A percentile compares a stretch with the other conserved stretches of the same genome.
Evolutionary conservation across 805 yeast genomes (phyloP).

Genomic region (Brettanomyces anomalus): DNA sequence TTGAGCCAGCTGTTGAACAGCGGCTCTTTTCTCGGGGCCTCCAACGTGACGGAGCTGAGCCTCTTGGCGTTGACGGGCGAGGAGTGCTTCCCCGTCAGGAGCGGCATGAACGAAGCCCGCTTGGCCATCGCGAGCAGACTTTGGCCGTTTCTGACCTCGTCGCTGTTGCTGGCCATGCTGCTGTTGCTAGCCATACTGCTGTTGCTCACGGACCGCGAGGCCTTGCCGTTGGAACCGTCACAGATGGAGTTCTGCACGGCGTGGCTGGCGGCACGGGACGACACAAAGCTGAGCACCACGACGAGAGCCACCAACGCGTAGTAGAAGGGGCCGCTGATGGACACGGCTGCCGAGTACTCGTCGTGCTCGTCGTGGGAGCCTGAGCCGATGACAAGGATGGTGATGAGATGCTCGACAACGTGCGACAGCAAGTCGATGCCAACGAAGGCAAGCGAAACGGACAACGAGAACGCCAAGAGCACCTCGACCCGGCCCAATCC

Average conservation of each 20-base stretch:
- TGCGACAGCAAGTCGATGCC: conserved; percentile 87
- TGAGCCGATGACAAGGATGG: conserved; percentile 28
- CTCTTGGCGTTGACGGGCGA: conserved; percentile 12
- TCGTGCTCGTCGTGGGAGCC: conserved; percentile 8
- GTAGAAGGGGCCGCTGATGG: conserved; percentile 13
- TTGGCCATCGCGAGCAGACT: no score
- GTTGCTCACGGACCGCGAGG: not conserved
- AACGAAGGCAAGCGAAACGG: conserved; percentile 79
- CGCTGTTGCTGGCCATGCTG: not conserved
- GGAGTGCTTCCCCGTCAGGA: conserved; percentile 1
- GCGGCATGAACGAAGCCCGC: no score
- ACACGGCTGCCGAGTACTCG: not conserved
- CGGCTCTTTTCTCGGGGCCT: conserved; percentile 14
- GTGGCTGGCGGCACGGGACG: conserved; percentile 16
- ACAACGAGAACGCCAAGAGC: conserved; percentile 75
- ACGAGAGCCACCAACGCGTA: conserved; percentile 21
- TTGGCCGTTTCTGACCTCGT: no score
- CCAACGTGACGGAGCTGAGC: conserved; percentile 19
- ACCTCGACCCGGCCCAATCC: conserved; percentile 91
- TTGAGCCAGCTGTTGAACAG: not conserved
- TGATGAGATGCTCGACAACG: conserved; percentile 66
- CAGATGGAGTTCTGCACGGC: not conserved
- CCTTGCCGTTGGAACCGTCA: no score
- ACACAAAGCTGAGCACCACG: conserved; percentile 23
- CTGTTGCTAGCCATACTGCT: not conserved